Base-by-base conservation (phyloP, 495 filamentous ascomycete genomes). In the Lophiostoma macrostomum region DNA sequence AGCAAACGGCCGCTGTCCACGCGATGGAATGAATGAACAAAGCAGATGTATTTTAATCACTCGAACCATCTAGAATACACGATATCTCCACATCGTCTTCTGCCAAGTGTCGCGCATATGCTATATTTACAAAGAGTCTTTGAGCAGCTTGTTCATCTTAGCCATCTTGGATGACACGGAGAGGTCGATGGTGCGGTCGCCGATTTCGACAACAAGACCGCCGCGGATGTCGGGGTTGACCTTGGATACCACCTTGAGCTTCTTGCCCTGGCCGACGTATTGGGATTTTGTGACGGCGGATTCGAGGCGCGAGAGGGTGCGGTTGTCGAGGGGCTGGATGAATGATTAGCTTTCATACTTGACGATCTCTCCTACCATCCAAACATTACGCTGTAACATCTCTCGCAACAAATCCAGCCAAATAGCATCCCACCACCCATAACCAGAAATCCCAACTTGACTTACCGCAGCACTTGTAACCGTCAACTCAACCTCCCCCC, bases 121-220 rank as follows among this genome's bases (percentile, higher is more conserved):
- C 36, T 43, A 58, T 63, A 73, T 90, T 90, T 90, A 98, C 84
- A 97, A 75, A 69, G 86, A 80, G 76, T 98, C 94, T 56, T 80
- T 89, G 65, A 98, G 85, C 68, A 95, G 85, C 84, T 98, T 98
- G 87, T 97, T 98, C 83, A 97, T 86, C 81, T 90, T 94, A 71
- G 87, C 78, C 74, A 98, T 86, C 82, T 89, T 93, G 67, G 88
- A 76, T 12, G 93, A 93, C 63, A 98, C 89, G 76, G 86, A 91
- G 53, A 96, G 86, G 74, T 98, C 93, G 67, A 98, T 93, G 67
- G 93, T 97, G 65, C 94, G 86, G 79, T 96, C 94, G 65, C 90
- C 91, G 63, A 98, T 87, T 73, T 98, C 91, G 65, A 98, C 93
- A 56, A 98, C 73, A 43, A 98, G 84, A 18, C 93, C 93, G 41